A percentile compares a stretch with the other conserved stretches of the same genome.
Conservation (phyloP, 2,329 filamentous ascomycete genomes). For the Golovinomyces cichoracearum region DNA sequence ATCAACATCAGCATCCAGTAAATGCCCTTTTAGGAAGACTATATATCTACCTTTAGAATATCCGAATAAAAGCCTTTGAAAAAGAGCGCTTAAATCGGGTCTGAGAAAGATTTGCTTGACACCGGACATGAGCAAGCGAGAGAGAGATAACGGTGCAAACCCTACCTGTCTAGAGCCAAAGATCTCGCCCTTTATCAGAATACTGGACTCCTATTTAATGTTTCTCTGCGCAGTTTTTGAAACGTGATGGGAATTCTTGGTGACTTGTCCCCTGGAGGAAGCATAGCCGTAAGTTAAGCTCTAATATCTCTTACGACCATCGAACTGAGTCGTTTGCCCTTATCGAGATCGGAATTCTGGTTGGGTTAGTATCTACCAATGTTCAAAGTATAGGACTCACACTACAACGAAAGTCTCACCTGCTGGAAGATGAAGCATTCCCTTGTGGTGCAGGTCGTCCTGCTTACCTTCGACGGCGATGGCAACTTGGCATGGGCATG, state of each 20-base stretch:
- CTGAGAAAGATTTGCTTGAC: too few relatives aligned
- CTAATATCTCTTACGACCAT: background rate
- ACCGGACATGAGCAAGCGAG: too few relatives aligned
- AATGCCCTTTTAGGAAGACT: too few relatives aligned
- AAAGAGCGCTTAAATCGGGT: too few relatives aligned
- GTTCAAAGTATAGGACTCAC: conserved; percentile 88
- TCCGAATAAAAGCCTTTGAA: too few relatives aligned
- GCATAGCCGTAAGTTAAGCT: conserved; percentile 36
- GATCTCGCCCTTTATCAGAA: too few relatives aligned
- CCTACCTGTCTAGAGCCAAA: too few relatives aligned
- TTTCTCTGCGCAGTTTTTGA: background rate
- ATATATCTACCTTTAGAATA: too few relatives aligned
- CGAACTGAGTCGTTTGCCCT: background rate
- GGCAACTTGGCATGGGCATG: conserved; percentile 95
- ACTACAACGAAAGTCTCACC: conserved; percentile 89
- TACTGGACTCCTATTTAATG: background rate
- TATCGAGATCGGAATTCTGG: conserved; percentile 60
- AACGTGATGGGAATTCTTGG: conserved; percentile 41
- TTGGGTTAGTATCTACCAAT: conserved; percentile 78
- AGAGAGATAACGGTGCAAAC: too few relatives aligned
- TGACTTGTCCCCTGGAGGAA: conserved; percentile 52
- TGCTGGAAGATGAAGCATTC: conserved; percentile 82
- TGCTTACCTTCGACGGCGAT: conserved; percentile 69
- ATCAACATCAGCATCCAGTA: too few relatives aligned
- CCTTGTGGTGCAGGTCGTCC: conserved; percentile 54